phyloP scores from a whole-genome alignment of 768 basidiomycete genomes.

The Rhizopogon salebrosus region DNA sequence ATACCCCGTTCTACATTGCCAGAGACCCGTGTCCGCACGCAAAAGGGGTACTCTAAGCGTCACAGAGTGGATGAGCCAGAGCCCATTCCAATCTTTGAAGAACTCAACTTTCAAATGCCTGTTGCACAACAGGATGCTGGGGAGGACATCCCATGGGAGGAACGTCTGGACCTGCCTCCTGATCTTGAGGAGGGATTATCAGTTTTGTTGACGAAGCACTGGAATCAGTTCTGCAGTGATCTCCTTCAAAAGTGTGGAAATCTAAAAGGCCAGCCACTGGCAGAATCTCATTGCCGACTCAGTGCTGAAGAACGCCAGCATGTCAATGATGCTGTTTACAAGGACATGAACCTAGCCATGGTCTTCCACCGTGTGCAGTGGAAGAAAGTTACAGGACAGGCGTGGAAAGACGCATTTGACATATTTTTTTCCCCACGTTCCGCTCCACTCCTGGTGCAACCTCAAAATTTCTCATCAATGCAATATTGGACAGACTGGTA shows the following conservation, averaged over 20 bases:
- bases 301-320: background rate
- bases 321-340: background rate
- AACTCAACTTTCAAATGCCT: background rate
- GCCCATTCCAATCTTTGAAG: background rate
- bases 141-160: background rate
- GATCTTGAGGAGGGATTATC: background rate
- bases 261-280: background rate
- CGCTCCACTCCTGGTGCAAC: background rate
- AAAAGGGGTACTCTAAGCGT: background rate
- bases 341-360: background rate
- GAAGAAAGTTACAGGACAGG: background rate
- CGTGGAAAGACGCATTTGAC: background rate
- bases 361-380: background rate
- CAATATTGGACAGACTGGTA: background rate
- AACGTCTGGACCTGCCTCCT: background rate
- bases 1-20: background rate
- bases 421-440: background rate
- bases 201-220: background rate
- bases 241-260: background rate
- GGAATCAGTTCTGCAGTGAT: background rate
- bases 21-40: background rate
- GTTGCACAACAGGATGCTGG: background rate
- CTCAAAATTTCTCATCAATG: background rate
- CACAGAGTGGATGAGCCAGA: background rate
- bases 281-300: background rate